A percentile compares a stretch with the other conserved stretches of the same genome.
These are phyloP conservation scores for Dactylellina leptospora DNA, from an alignment of 2,329 filamentous ascomycete species.

Conservation along the genomic window DNA sequence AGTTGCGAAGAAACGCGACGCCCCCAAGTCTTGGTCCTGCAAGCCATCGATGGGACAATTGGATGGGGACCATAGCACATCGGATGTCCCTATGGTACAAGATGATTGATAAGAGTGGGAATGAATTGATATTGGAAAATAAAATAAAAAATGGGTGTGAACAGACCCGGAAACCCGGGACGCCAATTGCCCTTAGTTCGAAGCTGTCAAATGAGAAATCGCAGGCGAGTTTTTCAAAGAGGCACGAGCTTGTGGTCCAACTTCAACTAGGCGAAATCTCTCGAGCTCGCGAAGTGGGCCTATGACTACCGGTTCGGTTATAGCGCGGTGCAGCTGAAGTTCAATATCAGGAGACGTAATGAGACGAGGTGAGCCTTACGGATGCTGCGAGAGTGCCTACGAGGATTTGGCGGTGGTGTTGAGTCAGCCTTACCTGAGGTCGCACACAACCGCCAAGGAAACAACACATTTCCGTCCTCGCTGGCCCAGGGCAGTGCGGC, in stretches of 20 bases:
- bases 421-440: slow-evolving; percentile 53
- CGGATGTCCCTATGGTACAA: slow-evolving; percentile 31
- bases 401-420: slow-evolving; percentile 29
- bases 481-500: neutral
- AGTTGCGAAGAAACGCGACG: neutral
- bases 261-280: slow-evolving; percentile 11
- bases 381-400: slow-evolving; percentile 6
- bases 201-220: slow-evolving; percentile 32
- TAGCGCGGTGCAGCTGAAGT: slow-evolving; percentile 46
- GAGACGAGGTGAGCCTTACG: slow-evolving; percentile 29
- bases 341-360: slow-evolving; percentile 4
- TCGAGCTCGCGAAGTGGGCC: neutral
- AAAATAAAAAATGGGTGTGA: slow-evolving; percentile 6
- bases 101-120: neutral
- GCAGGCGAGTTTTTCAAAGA: slow-evolving; percentile 1
- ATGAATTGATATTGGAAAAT: neutral
- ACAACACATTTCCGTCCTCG: slow-evolving; percentile 25
- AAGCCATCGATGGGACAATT: slow-evolving; percentile 20
- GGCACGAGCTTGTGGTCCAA: slow-evolving; percentile 1
- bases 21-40: slow-evolving; percentile 21
- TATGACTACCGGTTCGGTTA: slow-evolving; percentile 38
- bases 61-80: slow-evolving; percentile 26
- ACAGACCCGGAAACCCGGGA: slow-evolving; percentile 44
- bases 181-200: slow-evolving; percentile 10
- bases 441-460: slow-evolving; percentile 36